Conservation (phyloP, 768 basidiomycete species). For the Clitopilus hobsonii region DNA sequence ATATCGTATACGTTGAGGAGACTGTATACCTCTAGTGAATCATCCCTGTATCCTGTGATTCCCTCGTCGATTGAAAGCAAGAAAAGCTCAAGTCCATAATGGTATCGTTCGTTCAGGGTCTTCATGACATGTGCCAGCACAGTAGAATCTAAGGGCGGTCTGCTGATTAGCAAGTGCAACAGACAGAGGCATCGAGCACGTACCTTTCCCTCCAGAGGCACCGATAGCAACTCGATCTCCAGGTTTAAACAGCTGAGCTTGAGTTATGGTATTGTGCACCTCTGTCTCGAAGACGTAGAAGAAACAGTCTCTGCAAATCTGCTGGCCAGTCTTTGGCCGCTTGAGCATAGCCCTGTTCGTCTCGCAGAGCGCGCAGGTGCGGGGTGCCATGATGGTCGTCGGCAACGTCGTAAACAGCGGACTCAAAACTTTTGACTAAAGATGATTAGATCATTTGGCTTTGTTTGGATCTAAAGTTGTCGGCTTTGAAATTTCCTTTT, state of each 20-base stretch:
- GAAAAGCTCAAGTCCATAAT: conserved; percentile 88
- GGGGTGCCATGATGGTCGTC: conserved; percentile 61
- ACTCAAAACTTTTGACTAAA: background rate
- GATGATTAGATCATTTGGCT: background rate
- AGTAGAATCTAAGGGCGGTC: conserved; percentile 72
- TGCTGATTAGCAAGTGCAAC: background rate
- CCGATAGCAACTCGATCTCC: conserved; percentile 96
- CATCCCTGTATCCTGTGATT: conserved; percentile 96
- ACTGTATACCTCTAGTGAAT: conserved; percentile 77
- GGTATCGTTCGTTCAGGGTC: conserved; percentile 87
- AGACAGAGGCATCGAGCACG: conserved; percentile 8
- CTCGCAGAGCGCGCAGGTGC: conserved; percentile 72
- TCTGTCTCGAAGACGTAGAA: conserved; percentile 98
- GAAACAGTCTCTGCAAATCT: conserved; percentile 95
- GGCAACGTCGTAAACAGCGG: background rate
- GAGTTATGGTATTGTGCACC: conserved; percentile 91
- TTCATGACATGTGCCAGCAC: conserved; percentile 98
- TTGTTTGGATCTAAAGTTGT: background rate
- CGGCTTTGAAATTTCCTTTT: background rate
- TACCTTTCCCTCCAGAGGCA: conserved; percentile 97
- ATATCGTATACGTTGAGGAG: background rate
- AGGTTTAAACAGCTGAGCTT: conserved; percentile 76
- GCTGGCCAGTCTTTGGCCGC: conserved; percentile 95
- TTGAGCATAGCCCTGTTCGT: conserved; percentile 82
- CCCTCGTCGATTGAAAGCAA: conserved; percentile 98